A percentile compares a stretch with the other conserved stretches of the same genome.
These are phyloP conservation scores for Neospermospora avenae DNA, from an alignment of 2,329 filamentous ascomycete species.

Conservation along the genomic window DNA sequence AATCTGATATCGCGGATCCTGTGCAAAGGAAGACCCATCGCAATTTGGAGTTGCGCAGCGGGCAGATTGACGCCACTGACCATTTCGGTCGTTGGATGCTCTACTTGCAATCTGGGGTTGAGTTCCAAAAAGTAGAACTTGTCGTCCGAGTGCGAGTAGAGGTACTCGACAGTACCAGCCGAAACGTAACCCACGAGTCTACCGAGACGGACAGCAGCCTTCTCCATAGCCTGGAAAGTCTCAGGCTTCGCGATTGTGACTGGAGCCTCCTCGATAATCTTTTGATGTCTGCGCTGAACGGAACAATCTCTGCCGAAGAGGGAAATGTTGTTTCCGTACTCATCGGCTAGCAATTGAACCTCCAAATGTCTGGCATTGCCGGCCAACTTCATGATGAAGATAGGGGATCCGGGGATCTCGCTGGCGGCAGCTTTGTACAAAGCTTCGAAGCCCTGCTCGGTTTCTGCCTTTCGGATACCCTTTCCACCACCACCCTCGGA, in stretches of 20 bases:
- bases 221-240: slow-evolving; percentile 96
- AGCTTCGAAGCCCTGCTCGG: slow-evolving; percentile 77
- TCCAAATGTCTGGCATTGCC: slow-evolving; percentile 96
- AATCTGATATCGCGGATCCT: slow-evolving; percentile 94
- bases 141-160: slow-evolving; percentile 96
- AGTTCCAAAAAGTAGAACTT: slow-evolving; percentile 99
- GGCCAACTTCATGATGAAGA: slow-evolving; percentile 99
- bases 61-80: slow-evolving; percentile 96
- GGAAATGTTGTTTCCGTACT: slow-evolving; percentile 99
- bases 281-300: slow-evolving; percentile 96
- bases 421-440: slow-evolving; percentile 95
- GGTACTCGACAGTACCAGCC: slow-evolving; percentile 96
- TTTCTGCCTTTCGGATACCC: slow-evolving; percentile 92
- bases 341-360: slow-evolving; percentile 94
- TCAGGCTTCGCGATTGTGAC: slow-evolving; percentile 89
- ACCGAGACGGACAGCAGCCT: slow-evolving; percentile 90
- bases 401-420: slow-evolving; percentile 97
- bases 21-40: slow-evolving; percentile 96
- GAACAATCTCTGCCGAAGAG: slow-evolving; percentile 98
- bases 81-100: slow-evolving; percentile 99
- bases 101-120: slow-evolving; percentile 98
- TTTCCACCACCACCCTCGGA: slow-evolving; percentile 99
- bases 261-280: slow-evolving; percentile 98
- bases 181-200: slow-evolving; percentile 97
- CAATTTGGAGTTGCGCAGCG: slow-evolving; percentile 95